phyloP scores from a whole-genome alignment of 169 alveolate genomes.

The Plasmodium vivax region DNA sequence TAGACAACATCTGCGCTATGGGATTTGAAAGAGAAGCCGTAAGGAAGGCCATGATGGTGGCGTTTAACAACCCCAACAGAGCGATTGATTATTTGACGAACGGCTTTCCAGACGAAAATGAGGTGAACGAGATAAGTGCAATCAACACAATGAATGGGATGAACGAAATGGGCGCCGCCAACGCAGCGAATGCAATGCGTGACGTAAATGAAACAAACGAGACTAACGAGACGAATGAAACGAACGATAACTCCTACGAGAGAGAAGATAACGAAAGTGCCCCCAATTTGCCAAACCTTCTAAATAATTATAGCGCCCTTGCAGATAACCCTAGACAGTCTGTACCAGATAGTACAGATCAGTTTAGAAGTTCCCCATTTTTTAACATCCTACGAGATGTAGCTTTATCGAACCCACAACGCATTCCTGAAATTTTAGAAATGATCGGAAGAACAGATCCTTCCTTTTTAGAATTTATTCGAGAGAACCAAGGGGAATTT shows the following conservation, averaged over 20 bases:
- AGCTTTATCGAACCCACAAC: slow-evolving; percentile 91
- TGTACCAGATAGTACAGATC: slow-evolving; percentile 21
- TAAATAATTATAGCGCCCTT: slow-evolving; percentile 26
- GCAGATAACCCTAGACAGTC: slow-evolving; percentile 6
- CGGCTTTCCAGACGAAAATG: slow-evolving; percentile 81
- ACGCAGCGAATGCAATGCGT: neutral
- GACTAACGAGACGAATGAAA: neutral
- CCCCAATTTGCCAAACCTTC: slow-evolving; percentile 57
- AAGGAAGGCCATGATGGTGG: slow-evolving; percentile 93
- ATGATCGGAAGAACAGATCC: slow-evolving; percentile 90
- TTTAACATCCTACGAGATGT: slow-evolving; percentile 87
- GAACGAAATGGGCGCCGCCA: neutral
- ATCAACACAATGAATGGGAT: slow-evolving; percentile 9
- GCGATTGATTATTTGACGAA: slow-evolving; percentile 95
- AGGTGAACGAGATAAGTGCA: slow-evolving; percentile 41
- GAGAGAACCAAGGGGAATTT: slow-evolving; percentile 90
- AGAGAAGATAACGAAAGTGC: slow-evolving; percentile 66
- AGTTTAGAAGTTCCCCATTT: slow-evolving; percentile 84
- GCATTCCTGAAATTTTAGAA: slow-evolving; percentile 88
- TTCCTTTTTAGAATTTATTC: slow-evolving; percentile 85
- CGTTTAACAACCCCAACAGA: slow-evolving; percentile 95
- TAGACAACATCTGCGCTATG: slow-evolving; percentile 91
- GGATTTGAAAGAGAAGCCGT: slow-evolving; percentile 92
- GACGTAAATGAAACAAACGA: neutral
- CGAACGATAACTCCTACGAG: slow-evolving; percentile 61